phyloP scores from a whole-genome alignment of 2,329 filamentous ascomycete genomes.

The Colletotrichum sp. region DNA sequence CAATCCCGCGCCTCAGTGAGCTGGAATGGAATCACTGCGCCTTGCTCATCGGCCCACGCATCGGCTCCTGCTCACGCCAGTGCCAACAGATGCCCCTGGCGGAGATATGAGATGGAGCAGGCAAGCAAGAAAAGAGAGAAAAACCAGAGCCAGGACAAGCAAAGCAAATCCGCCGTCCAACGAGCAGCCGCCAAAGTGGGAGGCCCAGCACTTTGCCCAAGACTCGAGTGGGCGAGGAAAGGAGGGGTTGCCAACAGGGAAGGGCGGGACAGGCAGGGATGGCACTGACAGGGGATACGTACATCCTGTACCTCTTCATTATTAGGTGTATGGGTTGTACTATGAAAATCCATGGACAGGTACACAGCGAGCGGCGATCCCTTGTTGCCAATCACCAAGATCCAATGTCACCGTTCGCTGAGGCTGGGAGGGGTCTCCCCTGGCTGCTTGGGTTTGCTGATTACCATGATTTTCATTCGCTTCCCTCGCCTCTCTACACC shows the following conservation, averaged over 20 bases:
- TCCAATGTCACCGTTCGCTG: constrained; percentile 5
- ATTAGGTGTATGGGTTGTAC: constrained; percentile 1
- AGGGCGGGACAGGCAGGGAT: neutral
- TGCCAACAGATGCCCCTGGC: neutral
- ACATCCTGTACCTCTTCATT: neutral
- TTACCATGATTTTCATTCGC: constrained; percentile 18
- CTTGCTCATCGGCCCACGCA: constrained; percentile 2
- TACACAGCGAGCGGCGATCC: neutral
- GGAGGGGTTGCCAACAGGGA: constrained; percentile 3
- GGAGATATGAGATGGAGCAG: neutral
- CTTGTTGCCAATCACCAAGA: constrained; percentile 10
- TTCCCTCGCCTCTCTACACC: neutral
- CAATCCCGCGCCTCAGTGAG: neutral
- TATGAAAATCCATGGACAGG: constrained; percentile 9
- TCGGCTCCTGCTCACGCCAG: neutral
- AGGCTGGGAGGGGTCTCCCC: constrained; percentile 7
- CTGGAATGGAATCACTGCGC: constrained; percentile 14
- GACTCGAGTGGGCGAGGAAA: neutral
- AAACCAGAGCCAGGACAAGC: neutral
- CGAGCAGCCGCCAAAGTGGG: neutral
- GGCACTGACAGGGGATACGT: neutral
- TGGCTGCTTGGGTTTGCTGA: constrained; percentile 1
- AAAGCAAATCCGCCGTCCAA: neutral
- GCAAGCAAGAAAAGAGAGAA: neutral
- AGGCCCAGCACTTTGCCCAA: neutral